Conservation (phyloP, 306 rosid species). For the Rosa lucieae region DNA sequence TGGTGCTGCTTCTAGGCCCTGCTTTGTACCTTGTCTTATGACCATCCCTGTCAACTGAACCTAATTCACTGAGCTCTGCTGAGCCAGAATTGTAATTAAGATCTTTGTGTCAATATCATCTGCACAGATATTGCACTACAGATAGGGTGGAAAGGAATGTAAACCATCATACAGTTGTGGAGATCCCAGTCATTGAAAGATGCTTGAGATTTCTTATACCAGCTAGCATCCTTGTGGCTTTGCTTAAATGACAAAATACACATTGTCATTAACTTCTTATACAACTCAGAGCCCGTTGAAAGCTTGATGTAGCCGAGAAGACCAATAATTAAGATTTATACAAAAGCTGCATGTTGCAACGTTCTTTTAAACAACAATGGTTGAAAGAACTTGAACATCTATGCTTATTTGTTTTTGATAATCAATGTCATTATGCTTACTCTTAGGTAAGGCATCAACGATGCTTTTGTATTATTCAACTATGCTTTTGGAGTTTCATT, state of each 20-base stretch:
- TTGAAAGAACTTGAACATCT: neutral
- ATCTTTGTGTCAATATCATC: constrained; percentile 1
- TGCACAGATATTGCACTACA: constrained; percentile 5
- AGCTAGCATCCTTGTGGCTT: neutral
- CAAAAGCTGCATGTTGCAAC: neutral
- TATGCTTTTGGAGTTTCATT: no score
- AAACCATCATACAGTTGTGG: neutral
- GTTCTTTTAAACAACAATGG: neutral
- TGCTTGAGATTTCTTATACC: neutral
- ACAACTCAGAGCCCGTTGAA: neutral
- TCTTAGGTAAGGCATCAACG: no score
- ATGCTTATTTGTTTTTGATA: neutral
- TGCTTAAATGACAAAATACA: neutral
- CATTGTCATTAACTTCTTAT: no score
- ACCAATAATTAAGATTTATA: neutral
- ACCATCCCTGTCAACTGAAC: constrained; percentile 46
- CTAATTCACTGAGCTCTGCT: constrained; percentile 31
- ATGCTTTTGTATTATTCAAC: no score
- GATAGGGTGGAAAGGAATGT: neutral
- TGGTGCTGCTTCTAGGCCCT: constrained; percentile 79
- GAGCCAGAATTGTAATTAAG: constrained; percentile 38
- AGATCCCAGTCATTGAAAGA: neutral
- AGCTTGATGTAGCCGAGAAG: neutral
- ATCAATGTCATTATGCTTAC: neutral
- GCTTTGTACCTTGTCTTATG: constrained; percentile 65